Evolutionary conservation across 2,329 filamentous ascomycete species (phyloP).

Genomic region (Ophiosphaerella herpotricha): DNA sequence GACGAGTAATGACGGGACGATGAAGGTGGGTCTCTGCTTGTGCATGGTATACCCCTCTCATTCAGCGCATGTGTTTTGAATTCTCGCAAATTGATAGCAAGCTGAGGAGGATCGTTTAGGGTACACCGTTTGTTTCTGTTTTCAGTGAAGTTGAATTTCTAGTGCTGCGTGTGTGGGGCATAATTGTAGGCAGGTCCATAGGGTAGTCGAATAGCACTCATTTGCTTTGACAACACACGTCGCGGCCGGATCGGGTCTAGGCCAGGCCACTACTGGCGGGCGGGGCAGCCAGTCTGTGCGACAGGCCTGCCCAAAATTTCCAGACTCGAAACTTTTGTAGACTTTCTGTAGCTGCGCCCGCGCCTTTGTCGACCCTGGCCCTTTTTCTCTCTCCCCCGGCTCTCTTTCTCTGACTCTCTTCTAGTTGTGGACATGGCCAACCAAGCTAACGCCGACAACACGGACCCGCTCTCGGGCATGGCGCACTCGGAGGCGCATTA

Average conservation of each 20-base stretch:
- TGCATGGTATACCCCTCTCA: conserved; percentile 43
- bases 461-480: conserved; percentile 65
- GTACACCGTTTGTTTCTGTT: not conserved
- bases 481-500: conserved; percentile 98
- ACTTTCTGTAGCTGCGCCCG: conserved; percentile 17
- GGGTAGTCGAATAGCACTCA: too few relatives aligned
- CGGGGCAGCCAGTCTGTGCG: conserved; percentile 24
- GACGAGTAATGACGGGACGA: conserved; percentile 31
- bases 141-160: not conserved
- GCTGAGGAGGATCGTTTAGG: not conserved
- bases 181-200: not conserved
- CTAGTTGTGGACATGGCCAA: conserved; percentile 28
- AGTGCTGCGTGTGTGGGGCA: not conserved
- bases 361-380: conserved; percentile 1
- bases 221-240: not conserved
- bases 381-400: conserved; percentile 5
- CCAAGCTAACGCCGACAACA: conserved; percentile 30
- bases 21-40: conserved; percentile 33
- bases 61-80: conserved; percentile 2
- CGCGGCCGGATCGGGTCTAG: conserved; percentile 13
- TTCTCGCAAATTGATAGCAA: conserved; percentile 11
- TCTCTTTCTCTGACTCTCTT: conserved; percentile 2
- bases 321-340: conserved; percentile 18
- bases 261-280: not conserved
- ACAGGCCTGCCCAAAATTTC: conserved; percentile 34